phyloP scores from a whole-genome alignment of 352 stramenopile species.

The Phytopythium ostracodes region DNA sequence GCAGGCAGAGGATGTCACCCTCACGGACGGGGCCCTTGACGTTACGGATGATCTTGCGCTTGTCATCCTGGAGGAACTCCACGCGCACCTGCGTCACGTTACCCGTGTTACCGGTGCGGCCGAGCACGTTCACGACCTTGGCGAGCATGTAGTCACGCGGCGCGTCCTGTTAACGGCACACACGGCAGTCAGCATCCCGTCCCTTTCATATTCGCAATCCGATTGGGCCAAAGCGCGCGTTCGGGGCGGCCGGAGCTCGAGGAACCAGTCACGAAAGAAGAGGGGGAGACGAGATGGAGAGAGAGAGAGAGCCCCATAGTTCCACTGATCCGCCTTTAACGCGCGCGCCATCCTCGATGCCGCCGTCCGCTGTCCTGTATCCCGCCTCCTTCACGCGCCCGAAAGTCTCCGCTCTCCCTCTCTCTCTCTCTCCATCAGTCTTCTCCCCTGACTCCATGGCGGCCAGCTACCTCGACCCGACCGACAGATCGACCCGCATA shows the following conservation, averaged over 20 bases:
- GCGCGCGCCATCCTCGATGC: too few relatives aligned
- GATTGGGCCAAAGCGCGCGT: too few relatives aligned
- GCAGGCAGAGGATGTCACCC: slow-evolving; percentile 98
- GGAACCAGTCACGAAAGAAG: too few relatives aligned
- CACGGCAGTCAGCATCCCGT: slow-evolving; percentile 17
- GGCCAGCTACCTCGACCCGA: too few relatives aligned
- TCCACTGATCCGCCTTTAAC: too few relatives aligned
- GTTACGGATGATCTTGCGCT: slow-evolving; percentile 99
- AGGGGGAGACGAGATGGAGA: background rate
- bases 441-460: background rate
- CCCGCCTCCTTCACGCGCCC: background rate
- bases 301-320: background rate
- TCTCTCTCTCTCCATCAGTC: background rate
- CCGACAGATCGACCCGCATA: background rate
- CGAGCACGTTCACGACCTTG: slow-evolving; percentile 98
- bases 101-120: slow-evolving; percentile 99
- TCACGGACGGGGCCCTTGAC: slow-evolving; percentile 99
- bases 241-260: too few relatives aligned
- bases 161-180: slow-evolving; percentile 40
- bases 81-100: slow-evolving; percentile 99
- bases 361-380: background rate
- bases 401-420: background rate
- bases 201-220: background rate
- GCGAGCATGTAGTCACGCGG: slow-evolving; percentile 95
- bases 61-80: slow-evolving; percentile 99